Evolutionary conservation across 2,329 filamentous ascomycete species (phyloP).

Genomic region (Didymella keratinophila): DNA sequence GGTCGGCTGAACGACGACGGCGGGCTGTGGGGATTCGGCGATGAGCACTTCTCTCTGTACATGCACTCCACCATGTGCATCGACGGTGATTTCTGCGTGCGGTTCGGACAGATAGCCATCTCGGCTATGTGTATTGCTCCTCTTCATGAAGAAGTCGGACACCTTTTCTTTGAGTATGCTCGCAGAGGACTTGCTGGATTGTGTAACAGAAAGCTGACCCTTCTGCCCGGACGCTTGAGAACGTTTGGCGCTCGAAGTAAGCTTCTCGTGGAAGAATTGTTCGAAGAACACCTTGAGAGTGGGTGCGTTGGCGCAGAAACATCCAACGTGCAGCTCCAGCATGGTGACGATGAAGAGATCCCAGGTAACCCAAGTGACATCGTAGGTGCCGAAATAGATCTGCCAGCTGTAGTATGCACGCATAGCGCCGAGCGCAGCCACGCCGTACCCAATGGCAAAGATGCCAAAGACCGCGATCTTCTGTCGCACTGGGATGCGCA

Average conservation of each 20-base stretch:
- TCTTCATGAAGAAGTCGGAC: conserved; percentile 17
- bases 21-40: conserved; percentile 16
- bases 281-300: conserved; percentile 47
- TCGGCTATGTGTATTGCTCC: conserved; percentile 14
- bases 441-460: conserved; percentile 44
- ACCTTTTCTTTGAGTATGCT: conserved; percentile 21
- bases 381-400: conserved; percentile 42
- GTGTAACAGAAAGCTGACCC: conserved; percentile 2
- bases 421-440: conserved; percentile 33
- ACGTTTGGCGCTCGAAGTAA: conserved; percentile 24
- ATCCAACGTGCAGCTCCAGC: conserved; percentile 42
- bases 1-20: conserved; percentile 1
- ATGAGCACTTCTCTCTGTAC: conserved; percentile 28
- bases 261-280: conserved; percentile 37
- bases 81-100: conserved; percentile 29
- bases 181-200: conserved; percentile 17
- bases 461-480: conserved; percentile 43
- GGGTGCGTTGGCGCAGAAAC: conserved; percentile 43
- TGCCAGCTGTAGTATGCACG: conserved; percentile 40
- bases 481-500: conserved; percentile 39
- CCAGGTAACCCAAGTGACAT: conserved; percentile 40
- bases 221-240: not conserved
- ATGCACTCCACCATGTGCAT: conserved; percentile 33
- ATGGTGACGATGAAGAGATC: conserved; percentile 31
- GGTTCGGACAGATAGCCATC: conserved; percentile 38